Evolutionary conservation across 1,284 basidiomycete species (phyloP), one percentile per base, ranked within the genome.

Genomic region (Moesziomyces globuligerus): DNA sequence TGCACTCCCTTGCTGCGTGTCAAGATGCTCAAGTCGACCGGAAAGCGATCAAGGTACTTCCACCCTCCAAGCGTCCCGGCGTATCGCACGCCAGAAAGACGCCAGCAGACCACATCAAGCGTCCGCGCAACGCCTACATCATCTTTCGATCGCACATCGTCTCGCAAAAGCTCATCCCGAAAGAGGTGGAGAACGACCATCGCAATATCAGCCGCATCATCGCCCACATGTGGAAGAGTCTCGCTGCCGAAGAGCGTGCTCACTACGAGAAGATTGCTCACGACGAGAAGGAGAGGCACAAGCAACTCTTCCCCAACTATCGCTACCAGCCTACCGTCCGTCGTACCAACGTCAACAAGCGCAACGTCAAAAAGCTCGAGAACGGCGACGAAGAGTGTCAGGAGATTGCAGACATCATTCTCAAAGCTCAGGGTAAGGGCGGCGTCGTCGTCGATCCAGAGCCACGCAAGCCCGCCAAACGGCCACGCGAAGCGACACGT

Each of bases 81-180:
- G 54, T 65, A 1, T 76, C 78, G n/a, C 80, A 80, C 48, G 53
- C 72, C 18, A 71, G 72, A 15, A 76, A 74, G 46, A 74, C 52
- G 20, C 51, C 54, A 1, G 62, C 72, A 3, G 85, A 85, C 23
- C 90, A 94, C 83, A 92, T 94, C 81, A 92, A 93, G 44, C 89
- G 93, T 29, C 93, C 93, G 0, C 90, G 92, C 28, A 96, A 96
- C 83, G 93, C 94, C 44, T 96, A 95, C 85, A 95, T 96, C 76
- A 88, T 96, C 81, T 96, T 94, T 84, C 88, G 94, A 62, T 91
- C 91, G 29, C 90, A 92, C 49, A 93, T 93, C 80, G 92, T 93
- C 75, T 87, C 88, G 43, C 88, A 88, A 53, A 88, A 90, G 75
- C 86, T 90, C 62, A 89, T 93, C 36, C 89, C 92, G 0, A 88